A percentile compares a stretch with the other conserved stretches of the same genome.
These are phyloP conservation scores for Elongisporangium anandrum DNA, from an alignment of 352 stramenopile genomes.

Conservation along the genomic window DNA sequence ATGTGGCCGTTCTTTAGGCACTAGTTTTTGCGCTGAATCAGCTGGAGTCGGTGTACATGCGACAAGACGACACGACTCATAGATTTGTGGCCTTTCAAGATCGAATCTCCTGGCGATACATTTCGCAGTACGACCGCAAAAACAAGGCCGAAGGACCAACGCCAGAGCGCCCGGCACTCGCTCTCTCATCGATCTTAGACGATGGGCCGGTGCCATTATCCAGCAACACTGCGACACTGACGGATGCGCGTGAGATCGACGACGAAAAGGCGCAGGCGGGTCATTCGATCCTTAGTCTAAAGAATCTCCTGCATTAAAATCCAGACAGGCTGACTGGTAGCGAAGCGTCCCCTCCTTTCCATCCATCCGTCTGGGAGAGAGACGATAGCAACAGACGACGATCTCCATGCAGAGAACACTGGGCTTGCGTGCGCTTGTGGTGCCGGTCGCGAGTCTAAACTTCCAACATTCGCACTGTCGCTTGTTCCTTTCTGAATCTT, in stretches of 20 bases:
- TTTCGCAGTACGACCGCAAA: neutral
- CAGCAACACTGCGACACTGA: neutral
- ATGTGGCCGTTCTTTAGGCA: neutral
- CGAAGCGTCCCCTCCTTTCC: no score
- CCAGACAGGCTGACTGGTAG: neutral
- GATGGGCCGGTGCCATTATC: neutral
- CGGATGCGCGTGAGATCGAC: neutral
- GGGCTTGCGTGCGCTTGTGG: neutral
- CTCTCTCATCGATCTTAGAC: neutral
- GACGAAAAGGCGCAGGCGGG: neutral
- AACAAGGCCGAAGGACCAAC: neutral
- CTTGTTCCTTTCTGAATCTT: neutral
- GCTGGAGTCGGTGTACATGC: neutral
- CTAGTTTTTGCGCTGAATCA: neutral
- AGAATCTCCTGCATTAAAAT: neutral
- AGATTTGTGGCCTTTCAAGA: constrained; percentile 1
- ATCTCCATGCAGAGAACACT: neutral
- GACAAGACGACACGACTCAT: neutral
- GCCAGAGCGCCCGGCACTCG: neutral
- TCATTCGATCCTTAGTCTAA: neutral
- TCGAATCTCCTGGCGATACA: neutral
- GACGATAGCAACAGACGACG: neutral
- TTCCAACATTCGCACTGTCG: neutral
- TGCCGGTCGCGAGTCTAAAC: neutral
- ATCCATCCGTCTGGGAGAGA: neutral